Conservation (phyloP, 192 early-diverging fungal genomes). For the Lobosporangium transversale region DNA sequence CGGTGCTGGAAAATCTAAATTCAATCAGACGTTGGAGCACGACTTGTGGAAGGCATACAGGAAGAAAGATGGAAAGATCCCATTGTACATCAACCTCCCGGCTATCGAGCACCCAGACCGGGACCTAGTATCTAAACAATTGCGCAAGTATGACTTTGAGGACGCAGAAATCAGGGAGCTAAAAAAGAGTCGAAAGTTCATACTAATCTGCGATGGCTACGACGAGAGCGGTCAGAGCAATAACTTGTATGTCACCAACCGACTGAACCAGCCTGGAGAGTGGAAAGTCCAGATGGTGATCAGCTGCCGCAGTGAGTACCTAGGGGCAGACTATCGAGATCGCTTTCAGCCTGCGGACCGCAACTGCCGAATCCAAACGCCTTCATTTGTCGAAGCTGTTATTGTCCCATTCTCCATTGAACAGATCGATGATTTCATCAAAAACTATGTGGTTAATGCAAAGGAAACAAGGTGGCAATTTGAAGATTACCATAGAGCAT, state of each 20-base stretch:
- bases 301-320: too few species aligned
- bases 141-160: background rate
- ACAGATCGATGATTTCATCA: background rate
- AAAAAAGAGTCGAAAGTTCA: background rate
- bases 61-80: background rate
- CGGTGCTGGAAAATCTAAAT: constrained; percentile 22
- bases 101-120: background rate
- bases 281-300: too few species aligned
- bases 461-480: background rate
- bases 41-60: constrained; percentile 2
- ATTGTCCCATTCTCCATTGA: background rate
- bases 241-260: background rate
- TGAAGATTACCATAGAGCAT: background rate
- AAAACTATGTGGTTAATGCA: background rate
- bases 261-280: too few species aligned
- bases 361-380: background rate
- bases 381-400: background rate
- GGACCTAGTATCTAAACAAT: background rate
- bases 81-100: background rate
- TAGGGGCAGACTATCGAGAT: too few species aligned
- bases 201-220: constrained; percentile 1
- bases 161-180: background rate
- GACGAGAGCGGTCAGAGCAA: background rate
- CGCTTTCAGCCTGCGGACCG: too few species aligned
- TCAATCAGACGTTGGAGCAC: background rate